A percentile compares a stretch with the other conserved stretches of the same genome.
Conservation (phyloP, 495 filamentous ascomycete species). For the Penicillium canariense region DNA sequence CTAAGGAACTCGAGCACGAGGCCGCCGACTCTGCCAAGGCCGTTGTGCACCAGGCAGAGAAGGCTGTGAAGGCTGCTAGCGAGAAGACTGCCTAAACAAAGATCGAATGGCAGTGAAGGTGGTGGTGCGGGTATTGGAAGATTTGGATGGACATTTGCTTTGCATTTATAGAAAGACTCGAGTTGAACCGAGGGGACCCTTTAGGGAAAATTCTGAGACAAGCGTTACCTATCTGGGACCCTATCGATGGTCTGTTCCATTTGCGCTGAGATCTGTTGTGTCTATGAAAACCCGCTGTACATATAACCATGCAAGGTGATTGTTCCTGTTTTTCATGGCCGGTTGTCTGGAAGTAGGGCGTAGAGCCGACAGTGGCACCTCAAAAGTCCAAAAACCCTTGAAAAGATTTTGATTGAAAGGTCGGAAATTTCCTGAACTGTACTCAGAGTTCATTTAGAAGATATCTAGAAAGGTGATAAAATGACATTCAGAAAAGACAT, state of each 20-base stretch:
- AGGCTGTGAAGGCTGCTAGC: constrained; percentile 25
- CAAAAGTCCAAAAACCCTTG: too few species aligned
- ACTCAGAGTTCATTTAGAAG: too few species aligned
- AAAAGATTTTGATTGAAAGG: too few species aligned
- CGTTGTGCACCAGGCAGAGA: constrained; percentile 25
- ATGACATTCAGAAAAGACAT: too few species aligned
- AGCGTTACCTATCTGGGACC: not conserved
- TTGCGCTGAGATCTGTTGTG: not conserved
- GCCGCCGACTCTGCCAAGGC: constrained; percentile 43
- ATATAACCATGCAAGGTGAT: constrained; percentile 25
- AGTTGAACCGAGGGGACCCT: too few species aligned
- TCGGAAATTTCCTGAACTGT: too few species aligned
- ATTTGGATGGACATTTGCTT: constrained; percentile 7
- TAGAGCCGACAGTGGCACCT: too few species aligned
- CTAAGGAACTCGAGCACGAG: constrained; percentile 48
- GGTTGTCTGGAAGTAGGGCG: not conserved
- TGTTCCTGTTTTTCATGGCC: constrained; percentile 6
- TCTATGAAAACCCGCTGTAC: constrained; percentile 23
- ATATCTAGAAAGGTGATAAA: too few species aligned
- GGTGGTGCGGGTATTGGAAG: constrained; percentile 9
- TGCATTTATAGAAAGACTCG: constrained; percentile 8
- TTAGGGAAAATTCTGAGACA: not conserved
- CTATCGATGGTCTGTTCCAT: not conserved
- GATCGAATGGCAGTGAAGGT: not conserved
- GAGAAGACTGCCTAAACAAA: constrained; percentile 28